Evolutionary conservation across 2,329 filamentous ascomycete species (phyloP).

Genomic region (Coleophoma crateriformis): DNA sequence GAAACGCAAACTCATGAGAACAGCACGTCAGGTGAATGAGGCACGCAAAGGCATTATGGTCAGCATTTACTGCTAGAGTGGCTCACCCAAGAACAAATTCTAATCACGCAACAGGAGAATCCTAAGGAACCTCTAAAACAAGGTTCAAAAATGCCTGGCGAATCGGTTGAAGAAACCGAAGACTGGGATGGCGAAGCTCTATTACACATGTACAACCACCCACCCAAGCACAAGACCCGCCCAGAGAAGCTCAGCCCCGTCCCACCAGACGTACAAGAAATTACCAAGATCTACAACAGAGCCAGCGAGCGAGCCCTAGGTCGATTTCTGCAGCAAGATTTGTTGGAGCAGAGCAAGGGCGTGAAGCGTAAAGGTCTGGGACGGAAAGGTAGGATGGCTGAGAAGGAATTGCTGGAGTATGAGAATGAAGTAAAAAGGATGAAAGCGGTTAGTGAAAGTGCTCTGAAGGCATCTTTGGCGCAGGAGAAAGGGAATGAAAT

Average conservation of each 20-base stretch:
- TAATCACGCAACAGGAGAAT: neutral
- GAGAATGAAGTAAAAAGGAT: neutral
- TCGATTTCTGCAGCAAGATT: neutral
- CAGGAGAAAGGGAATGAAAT: neutral
- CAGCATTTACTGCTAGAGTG: neutral
- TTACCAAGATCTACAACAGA: neutral
- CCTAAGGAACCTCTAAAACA: neutral
- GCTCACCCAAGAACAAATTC: neutral
- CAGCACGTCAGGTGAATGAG: conserved; percentile 2
- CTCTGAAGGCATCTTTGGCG: neutral
- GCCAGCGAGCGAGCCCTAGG: neutral
- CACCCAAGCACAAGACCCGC: neutral
- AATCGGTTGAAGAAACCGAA: neutral
- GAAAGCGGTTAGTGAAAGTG: too few species aligned
- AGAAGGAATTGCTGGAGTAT: neutral
- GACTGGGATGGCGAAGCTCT: neutral
- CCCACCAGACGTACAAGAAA: neutral
- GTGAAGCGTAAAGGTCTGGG: neutral
- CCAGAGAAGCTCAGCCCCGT: neutral
- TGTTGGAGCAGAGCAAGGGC: neutral
- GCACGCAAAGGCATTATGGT: conserved; percentile 3
- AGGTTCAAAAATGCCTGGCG: neutral
- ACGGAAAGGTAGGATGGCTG: neutral
- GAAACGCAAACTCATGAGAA: conserved; percentile 4
- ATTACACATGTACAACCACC: neutral